These are phyloP conservation scores for Eremochloa ophiuroides DNA, from an alignment of 176 grass and related monocot species.

Conservation along the genomic window DNA sequence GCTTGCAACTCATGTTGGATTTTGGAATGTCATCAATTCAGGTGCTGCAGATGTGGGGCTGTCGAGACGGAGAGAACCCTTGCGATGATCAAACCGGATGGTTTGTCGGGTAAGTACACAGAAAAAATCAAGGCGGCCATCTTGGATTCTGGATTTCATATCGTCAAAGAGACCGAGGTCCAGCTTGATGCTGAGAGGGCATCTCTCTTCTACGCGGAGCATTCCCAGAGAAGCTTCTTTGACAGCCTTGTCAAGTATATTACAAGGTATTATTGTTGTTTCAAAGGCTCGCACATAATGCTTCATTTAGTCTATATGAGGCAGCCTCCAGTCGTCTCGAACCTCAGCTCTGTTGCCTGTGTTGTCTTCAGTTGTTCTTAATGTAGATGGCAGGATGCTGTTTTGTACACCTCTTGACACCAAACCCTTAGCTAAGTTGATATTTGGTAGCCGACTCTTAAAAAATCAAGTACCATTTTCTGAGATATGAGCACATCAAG, in stretches of 20 bases:
- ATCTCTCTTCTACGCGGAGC: constrained; percentile 70
- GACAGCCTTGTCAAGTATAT: constrained; percentile 70
- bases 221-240: constrained; percentile 79
- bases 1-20: neutral
- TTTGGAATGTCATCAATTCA: constrained; percentile 18
- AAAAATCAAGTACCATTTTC: neutral
- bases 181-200: constrained; percentile 52
- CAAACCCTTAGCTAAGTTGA: neutral
- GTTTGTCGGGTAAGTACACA: constrained; percentile 54
- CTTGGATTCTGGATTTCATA: constrained; percentile 63
- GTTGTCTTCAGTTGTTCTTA: neutral
- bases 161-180: constrained; percentile 42
- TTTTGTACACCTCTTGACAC: neutral
- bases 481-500: neutral
- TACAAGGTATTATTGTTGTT: constrained; percentile 54
- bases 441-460: neutral
- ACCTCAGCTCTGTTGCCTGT: neutral
- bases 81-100: constrained; percentile 88
- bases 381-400: neutral
- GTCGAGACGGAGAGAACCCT: constrained; percentile 57
- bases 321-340: neutral
- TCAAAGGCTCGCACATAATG: neutral
- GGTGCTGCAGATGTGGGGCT: constrained; percentile 42
- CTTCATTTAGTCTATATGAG: neutral
- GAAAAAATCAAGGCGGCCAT: constrained; percentile 62